Base-by-base conservation (phyloP, 2,329 filamentous ascomycete species). In the Colletotrichum sp. region DNA sequence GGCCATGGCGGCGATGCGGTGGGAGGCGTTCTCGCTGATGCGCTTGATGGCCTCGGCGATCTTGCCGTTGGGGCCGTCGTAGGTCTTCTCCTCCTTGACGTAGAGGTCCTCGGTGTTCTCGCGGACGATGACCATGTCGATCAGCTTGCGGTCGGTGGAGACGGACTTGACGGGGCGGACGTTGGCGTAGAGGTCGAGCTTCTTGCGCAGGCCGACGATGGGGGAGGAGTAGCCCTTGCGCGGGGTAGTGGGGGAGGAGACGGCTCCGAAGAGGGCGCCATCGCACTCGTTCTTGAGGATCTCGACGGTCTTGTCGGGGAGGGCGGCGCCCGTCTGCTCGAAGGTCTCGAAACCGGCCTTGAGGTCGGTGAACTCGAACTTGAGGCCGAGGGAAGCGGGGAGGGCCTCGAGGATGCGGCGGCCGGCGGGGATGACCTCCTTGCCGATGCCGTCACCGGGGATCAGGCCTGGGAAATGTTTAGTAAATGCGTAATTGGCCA, bases 101-200 rank as follows among this genome's bases (percentile, higher is more conserved):
- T 98, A 98, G 55, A 99, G 91, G 85, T 99, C 97, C 88, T 99
- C 97, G 36, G 97, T 99, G 89, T 99, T 99, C 87, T 99, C 97
- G 79, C 97, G 95, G 71, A 98, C 97, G 82, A 98, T 99, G 82
- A 99, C 97, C 85, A 99, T 94, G 87, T 99, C 97, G 82, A 98
- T 96, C 78, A 94, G 94, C 81, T 89, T 90, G 61, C 86, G 80
- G 71, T 91, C 90, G 39, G 92, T 94, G 77, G 88, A 82, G 78
- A 95, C 92, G 61, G 94, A 94, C 89, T 98, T 98, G 85, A 98
- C 97, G 70, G 96, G 96, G 48, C 97, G 94, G 67, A 99, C 96
- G 84, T 99, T 99, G 88, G 97, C 97, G 87, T 98, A 99, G 74
- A 99, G 93, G 85, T 97, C 93, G 80, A 99, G 93, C 82, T 93